A percentile compares a stretch with the other conserved stretches of the same genome.
phyloP scores from a whole-genome alignment of 495 filamentous ascomycete genomes.

The Haplographium delicatum region DNA sequence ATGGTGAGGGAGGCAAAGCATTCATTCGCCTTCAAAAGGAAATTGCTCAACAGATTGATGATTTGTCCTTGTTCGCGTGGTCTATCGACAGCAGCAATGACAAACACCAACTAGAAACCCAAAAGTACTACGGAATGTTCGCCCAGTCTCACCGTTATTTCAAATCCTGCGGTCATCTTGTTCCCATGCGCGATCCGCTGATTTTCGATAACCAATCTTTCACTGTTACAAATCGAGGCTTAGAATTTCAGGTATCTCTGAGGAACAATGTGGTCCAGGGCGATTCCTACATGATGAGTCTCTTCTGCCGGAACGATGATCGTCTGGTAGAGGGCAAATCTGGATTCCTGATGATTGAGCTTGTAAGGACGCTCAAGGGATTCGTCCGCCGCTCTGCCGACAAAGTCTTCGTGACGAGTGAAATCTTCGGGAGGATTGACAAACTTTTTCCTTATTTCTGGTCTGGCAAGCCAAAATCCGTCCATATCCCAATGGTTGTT shows the following conservation, averaged over 20 bases:
- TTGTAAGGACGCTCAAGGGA: not conserved
- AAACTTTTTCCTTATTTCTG: too few relatives aligned
- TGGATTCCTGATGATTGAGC: not conserved
- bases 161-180: not conserved
- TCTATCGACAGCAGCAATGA: not conserved
- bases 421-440: too few relatives aligned
- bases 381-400: not conserved
- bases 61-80: conserved; percentile 30
- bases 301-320: not conserved
- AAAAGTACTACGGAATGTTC: not conserved
- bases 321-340: not conserved
- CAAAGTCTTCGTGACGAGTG: not conserved
- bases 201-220: not conserved
- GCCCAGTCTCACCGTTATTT: not conserved
- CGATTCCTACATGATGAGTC: not conserved
- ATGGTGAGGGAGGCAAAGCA: conserved; percentile 29
- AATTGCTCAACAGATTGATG: conserved; percentile 25
- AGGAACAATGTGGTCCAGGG: not conserved
- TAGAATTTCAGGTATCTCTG: not conserved
- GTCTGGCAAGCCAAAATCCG: not conserved
- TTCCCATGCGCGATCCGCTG: not conserved
- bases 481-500: not conserved
- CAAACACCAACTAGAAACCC: too few relatives aligned
- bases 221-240: conserved; percentile 1
- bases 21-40: conserved; percentile 30